phyloP scores from a whole-genome alignment of 2,329 filamentous ascomycete species.

The Plectosphaerella plurivora region DNA sequence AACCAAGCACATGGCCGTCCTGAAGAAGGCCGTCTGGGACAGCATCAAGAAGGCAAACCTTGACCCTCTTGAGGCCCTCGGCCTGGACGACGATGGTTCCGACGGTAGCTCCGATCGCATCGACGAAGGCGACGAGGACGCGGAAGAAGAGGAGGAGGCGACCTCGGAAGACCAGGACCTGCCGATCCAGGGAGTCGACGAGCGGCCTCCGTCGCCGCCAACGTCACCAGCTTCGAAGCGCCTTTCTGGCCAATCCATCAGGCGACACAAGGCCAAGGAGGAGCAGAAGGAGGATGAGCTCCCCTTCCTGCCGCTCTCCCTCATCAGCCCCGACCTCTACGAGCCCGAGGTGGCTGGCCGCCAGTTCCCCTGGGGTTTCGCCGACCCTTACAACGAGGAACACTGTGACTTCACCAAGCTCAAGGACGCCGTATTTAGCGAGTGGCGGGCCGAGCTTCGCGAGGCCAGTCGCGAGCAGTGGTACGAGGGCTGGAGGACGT shows the following conservation, averaged over 20 bases:
- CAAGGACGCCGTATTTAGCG: slow-evolving; percentile 86
- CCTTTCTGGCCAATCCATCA: slow-evolving; percentile 40
- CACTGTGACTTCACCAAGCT: slow-evolving; percentile 93
- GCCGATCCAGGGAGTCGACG: slow-evolving; percentile 28
- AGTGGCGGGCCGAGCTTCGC: slow-evolving; percentile 88
- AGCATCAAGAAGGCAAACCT: slow-evolving; percentile 81
- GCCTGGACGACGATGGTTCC: slow-evolving; percentile 71
- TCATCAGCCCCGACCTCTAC: slow-evolving; percentile 91
- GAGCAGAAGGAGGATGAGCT: slow-evolving; percentile 46
- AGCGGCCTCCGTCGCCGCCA: slow-evolving; percentile 20
- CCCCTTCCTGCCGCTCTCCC: slow-evolving; percentile 81
- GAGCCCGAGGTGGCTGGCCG: slow-evolving; percentile 76
- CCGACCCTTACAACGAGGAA: slow-evolving; percentile 82
- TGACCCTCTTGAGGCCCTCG: slow-evolving; percentile 82
- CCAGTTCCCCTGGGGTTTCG: slow-evolving; percentile 94
- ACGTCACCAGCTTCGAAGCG: slow-evolving; percentile 37
- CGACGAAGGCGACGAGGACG: slow-evolving; percentile 50
- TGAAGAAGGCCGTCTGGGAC: slow-evolving; percentile 88
- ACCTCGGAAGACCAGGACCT: slow-evolving; percentile 29
- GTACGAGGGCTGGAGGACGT: slow-evolving; percentile 94
- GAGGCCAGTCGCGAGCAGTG: slow-evolving; percentile 87
- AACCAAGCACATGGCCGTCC: slow-evolving; percentile 84
- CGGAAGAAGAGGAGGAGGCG: slow-evolving; percentile 19
- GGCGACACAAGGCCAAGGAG: slow-evolving; percentile 38
- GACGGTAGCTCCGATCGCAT: slow-evolving; percentile 51